Base-by-base conservation (phyloP, 306 rosid genomes). In the Prunus armeniaca region DNA sequence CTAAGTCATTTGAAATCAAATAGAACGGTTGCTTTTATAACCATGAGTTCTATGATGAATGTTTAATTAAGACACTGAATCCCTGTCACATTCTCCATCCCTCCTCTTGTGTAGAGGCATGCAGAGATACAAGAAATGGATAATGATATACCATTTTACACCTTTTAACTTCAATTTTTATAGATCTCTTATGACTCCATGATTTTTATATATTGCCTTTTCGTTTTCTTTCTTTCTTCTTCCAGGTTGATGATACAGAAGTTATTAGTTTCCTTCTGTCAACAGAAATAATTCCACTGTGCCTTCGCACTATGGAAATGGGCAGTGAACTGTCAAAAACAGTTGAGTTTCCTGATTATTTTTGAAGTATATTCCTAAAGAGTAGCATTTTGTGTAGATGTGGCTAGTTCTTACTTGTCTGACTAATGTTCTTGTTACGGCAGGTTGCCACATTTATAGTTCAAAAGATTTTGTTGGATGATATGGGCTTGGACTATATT, bases 301-400 rank as follows among this genome's bases (percentile, higher is more conserved):
- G 98, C 89, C 84, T 93, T 67, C 97, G 92, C 63, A 91, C 89
- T n/a, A 90, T 93, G 94, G 96, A 93, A 86, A 83, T 91, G 85
- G 97, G 98, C 20, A 84, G 90, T 71, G 97, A 90, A 82, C 72
- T 91, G 69, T 88, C 97, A 28, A 90, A 90, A 90, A 91, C 94
- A 65, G 96, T 90, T 87, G 84, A 88, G 91, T 87, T 25, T 76
- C 76, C 75, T 75, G 89, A 76, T 79, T 79, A 13, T 38, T 56
- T 20, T 20, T 56, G 9, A 34, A 18, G 69, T 6, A 18, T 34
- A 17, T 65, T 34, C 69, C 11, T 17, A 9, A 65, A 9, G 24
- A 0, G 5, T 65, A 24, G 11, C 24, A 11, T 34, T 63, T 43
- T 41, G 30, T 46, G 65, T 79, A 12, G 46, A 17, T 9, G 51